Percentiles rank a stretch among this genome's conserved stretches.
These are phyloP conservation scores for Aspergillus brunneoviolaceus DNA, from an alignment of 2,329 filamentous ascomycete species.

Conservation along the genomic window DNA sequence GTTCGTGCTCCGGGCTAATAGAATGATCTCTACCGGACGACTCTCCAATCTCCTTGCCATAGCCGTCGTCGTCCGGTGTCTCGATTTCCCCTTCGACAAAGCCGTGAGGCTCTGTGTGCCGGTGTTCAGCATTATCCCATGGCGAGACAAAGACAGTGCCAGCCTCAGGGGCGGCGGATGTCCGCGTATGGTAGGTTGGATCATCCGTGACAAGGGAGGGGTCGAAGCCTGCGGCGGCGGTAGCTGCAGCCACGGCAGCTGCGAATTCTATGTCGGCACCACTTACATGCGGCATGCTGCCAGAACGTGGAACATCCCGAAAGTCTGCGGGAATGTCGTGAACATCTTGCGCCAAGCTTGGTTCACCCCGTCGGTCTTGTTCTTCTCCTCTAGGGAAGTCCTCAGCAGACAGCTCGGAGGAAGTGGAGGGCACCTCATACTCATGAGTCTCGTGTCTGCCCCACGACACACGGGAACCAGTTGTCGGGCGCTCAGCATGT, in stretches of 20 bases:
- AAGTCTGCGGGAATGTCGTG: conserved; percentile 11
- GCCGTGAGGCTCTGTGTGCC: conserved; percentile 44
- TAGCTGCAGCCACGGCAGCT: conserved; percentile 66
- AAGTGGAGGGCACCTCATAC: conserved; percentile 62
- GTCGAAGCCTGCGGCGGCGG: conserved; percentile 69
- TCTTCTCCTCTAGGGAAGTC: conserved; percentile 14
- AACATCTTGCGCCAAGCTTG: neutral
- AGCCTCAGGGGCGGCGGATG: conserved; percentile 62
- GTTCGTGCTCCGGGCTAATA: conserved; percentile 24
- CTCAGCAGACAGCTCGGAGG: conserved; percentile 34
- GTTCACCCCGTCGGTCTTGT: neutral
- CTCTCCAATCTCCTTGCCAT: conserved; percentile 12
- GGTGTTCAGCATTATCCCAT: conserved; percentile 33
- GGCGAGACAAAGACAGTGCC: conserved; percentile 53
- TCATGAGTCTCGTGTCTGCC: conserved; percentile 64
- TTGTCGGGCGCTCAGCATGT: conserved; percentile 45
- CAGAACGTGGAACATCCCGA: conserved; percentile 11
- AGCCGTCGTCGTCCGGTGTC: conserved; percentile 41
- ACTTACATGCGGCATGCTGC: conserved; percentile 11
- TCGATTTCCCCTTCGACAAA: conserved; percentile 53
- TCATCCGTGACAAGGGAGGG: conserved; percentile 69
- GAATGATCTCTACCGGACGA: conserved; percentile 19
- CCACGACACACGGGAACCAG: conserved; percentile 62
- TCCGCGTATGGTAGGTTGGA: conserved; percentile 61
- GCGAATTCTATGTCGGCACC: conserved; percentile 68